These are phyloP conservation scores for Pestalotiopsis fici DNA, from an alignment of 2,329 filamentous ascomycete genomes.

Conservation along the genomic window DNA sequence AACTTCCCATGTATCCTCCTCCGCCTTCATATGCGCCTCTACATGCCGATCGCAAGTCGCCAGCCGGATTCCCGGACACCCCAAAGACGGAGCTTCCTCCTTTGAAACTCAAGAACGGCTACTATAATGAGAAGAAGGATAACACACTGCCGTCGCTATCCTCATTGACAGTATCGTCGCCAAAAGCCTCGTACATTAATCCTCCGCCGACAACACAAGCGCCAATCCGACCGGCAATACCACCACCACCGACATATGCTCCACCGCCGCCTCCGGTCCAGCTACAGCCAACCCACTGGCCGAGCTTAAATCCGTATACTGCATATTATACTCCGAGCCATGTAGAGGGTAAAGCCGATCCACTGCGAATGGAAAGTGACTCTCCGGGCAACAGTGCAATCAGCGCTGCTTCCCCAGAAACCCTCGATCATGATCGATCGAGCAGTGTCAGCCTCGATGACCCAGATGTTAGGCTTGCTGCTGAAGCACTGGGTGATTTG, in stretches of 20 bases:
- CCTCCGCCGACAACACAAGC: slow-evolving; percentile 12
- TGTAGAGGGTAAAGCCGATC: slow-evolving; percentile 43
- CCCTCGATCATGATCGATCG: slow-evolving; percentile 43
- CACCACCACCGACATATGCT: slow-evolving; percentile 17
- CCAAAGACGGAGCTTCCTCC: slow-evolving; percentile 42
- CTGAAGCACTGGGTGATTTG: slow-evolving; percentile 74
- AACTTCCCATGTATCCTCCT: slow-evolving; percentile 35
- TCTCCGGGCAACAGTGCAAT: slow-evolving; percentile 38
- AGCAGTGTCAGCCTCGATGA: slow-evolving; percentile 63
- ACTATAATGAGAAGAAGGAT: slow-evolving; percentile 22
- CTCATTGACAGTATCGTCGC: slow-evolving; percentile 35
- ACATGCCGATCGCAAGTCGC: slow-evolving; percentile 21
- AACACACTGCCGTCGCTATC: slow-evolving; percentile 44
- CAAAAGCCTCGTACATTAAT: slow-evolving; percentile 19
- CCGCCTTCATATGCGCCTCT: slow-evolving; percentile 37
- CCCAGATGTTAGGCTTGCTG: slow-evolving; percentile 69
- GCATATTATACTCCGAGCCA: slow-evolving; percentile 48
- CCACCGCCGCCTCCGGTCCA: slow-evolving; percentile 26
- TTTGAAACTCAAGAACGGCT: slow-evolving; percentile 34
- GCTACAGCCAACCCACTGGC: slow-evolving; percentile 41
- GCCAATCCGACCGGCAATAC: slow-evolving; percentile 11
- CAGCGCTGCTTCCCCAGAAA: slow-evolving; percentile 47
- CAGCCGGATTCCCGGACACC: slow-evolving; percentile 32
- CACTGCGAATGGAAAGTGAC: slow-evolving; percentile 51
- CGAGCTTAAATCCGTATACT: slow-evolving; percentile 49